Evolutionary conservation across 768 basidiomycete genomes (phyloP), one percentile per base, ranked within the genome.

Genomic region (Omphalotus guepiniiformis): DNA sequence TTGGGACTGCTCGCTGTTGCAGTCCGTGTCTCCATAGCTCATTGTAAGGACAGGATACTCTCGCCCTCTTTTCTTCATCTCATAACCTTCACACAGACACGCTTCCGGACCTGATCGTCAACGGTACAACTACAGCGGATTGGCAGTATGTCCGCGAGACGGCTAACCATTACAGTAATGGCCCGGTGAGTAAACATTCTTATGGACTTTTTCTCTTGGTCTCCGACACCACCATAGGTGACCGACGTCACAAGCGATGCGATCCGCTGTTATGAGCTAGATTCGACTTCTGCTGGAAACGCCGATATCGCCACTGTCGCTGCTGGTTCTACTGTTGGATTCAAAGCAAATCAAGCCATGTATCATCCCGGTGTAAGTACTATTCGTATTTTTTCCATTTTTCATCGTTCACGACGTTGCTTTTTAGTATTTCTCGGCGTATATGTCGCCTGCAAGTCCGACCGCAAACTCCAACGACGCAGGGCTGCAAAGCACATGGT

Each of bases 401-500:
- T 22, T 34, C 9, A 3, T n/a, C 12, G 6, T 3, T n/a, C 22
- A 16, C 7, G 12, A 29, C 13, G 8, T 27, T 25, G 25, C 2
- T 11, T 19, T n/a, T 41, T 27, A 63, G 63, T 68, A 62, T 37
- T 62, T 64, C 50, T 66, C 64, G 16, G 66, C 64, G 3, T 66
- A 66, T 39, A 52, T 68, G 63, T 62, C 55, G 5, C 45, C 61
- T 7, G 66, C 66, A 3, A 54, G 47, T 26, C 65, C 65, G 16
- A 61, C 63, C 13, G 63, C 65, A 39, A 68, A 68, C 48, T 68
- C 65, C 34, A 62, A 61, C 47, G 56, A 48, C 23, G 74, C 71
- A 15, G 74, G 70, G 5, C 60, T 66, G 6, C 67, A 67, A n/a
- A 65, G 61, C 48, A 71, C 67, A 12, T 74, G 71, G 67, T 72